Percentiles rank a stretch among this genome's conserved stretches.
Conservation (phyloP, 148 eudicot genomes). For the Camellia sinensis region DNA sequence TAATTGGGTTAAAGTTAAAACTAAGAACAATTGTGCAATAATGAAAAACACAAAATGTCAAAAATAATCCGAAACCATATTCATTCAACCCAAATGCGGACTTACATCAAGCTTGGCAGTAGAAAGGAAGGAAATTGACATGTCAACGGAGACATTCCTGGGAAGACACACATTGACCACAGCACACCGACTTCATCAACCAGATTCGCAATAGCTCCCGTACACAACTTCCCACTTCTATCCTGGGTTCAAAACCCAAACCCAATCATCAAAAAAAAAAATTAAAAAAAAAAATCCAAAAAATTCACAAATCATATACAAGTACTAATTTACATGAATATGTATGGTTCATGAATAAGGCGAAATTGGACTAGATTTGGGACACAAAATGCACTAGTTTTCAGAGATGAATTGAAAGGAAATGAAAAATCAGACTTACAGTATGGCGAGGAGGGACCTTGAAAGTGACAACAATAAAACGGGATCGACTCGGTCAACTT, state of each 20-base stretch:
- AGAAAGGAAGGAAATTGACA: constrained; percentile 70
- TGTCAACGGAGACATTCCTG: constrained; percentile 77
- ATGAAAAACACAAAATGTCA: too few relatives aligned
- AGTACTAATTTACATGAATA: neutral
- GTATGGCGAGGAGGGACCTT: constrained; percentile 63
- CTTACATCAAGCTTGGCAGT: constrained; percentile 69
- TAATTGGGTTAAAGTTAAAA: too few relatives aligned
- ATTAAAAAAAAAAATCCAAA: neutral
- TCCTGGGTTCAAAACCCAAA: constrained; percentile 33
- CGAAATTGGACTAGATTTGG: neutral
- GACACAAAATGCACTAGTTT: neutral
- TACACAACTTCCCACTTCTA: constrained; percentile 47
- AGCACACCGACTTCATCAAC: constrained; percentile 72
- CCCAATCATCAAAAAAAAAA: neutral
- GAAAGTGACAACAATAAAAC: constrained; percentile 50
- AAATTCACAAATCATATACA: neutral
- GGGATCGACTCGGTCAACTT: constrained; percentile 64
- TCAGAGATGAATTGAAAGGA: neutral
- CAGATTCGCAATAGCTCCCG: constrained; percentile 78
- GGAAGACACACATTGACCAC: constrained; percentile 47
- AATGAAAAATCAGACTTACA: constrained; percentile 30
- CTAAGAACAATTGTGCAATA: neutral
- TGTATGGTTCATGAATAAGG: neutral
- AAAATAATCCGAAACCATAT: too few relatives aligned
- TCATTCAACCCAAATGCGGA: neutral